Base-by-base conservation (phyloP, 768 basidiomycete species). In the Cubamyces lactineus region DNA sequence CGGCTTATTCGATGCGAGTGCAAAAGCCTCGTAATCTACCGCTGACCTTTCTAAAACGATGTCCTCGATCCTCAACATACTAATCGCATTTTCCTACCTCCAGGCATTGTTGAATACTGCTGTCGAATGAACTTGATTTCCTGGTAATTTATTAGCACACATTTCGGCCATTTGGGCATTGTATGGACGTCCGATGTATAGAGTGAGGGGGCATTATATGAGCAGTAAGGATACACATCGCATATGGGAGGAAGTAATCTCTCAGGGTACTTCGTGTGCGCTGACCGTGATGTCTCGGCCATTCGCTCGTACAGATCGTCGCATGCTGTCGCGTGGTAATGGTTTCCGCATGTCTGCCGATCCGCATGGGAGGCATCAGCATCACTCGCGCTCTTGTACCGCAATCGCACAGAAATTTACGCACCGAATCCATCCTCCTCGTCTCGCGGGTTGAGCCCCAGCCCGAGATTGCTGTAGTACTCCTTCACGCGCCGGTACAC, bases 371-470 rank as follows among this genome's bases (percentile, higher is more conserved):
- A 15, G 40, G 28, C 5, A 53, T 26, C 21, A 53, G 26, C 40
- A 28, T 17, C 8, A 56, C 2, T 9, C 34, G 5, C 34, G 11
- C 5, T 34, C 34, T 11, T 1, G 28, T 8, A 34, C 30, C 26
- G 30, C 46, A 30, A 38, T 23, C 16, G 15, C 46, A 47, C 19
- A n/a, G 12, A 47, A 17, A 49, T 34, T 11, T 34, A n/a, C 48
- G 43, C 73, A 94, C 94, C 94, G 73, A 91, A 96, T 41, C 92
- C 94, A 72, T 96, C 92, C 69, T 95, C 93, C 69, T 95, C 91
- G 62, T 92, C 89, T 71, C 84, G 81, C 13, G 85, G 87, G n/a
- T 86, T 86, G 66, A 86, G 87, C 21, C 92, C 93, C 51, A 84
- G 70, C 1, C 89, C 89, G n/a, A 92, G 74, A 64, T 78, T 85